These are phyloP conservation scores for Multifurca ochricompacta DNA, from an alignment of 768 basidiomycete species.

Conservation along the genomic window DNA sequence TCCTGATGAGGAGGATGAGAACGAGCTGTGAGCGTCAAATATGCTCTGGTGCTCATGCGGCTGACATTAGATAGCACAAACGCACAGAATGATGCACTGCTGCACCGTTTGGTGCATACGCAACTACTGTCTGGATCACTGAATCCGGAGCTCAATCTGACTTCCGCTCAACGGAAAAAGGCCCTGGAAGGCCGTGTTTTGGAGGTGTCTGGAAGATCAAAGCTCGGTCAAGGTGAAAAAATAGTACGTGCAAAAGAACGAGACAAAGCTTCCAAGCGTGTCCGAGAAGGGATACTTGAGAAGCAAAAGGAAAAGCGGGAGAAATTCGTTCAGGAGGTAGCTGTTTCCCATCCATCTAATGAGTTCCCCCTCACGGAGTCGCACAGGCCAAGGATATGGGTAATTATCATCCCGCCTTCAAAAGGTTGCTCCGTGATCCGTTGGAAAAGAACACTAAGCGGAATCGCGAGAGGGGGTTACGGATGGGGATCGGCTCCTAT, in stretches of 20 bases:
- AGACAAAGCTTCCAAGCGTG: conserved; percentile 61
- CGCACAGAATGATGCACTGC: conserved; percentile 65
- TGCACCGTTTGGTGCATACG: conserved; percentile 77
- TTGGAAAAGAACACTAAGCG: conserved; percentile 25
- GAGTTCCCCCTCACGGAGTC: neutral
- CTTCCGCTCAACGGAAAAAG: conserved; percentile 61
- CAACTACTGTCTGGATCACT: conserved; percentile 69
- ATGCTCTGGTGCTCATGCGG: neutral
- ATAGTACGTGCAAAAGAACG: conserved; percentile 52
- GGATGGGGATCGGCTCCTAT: conserved; percentile 74
- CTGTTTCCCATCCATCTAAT: conserved; percentile 8
- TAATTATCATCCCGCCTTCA: conserved; percentile 76
- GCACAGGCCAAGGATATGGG: conserved; percentile 73
- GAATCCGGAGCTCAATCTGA: conserved; percentile 50
- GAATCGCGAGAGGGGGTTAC: conserved; percentile 57
- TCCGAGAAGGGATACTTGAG: conserved; percentile 58
- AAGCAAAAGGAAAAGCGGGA: conserved; percentile 53
- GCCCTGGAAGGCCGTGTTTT: conserved; percentile 74
- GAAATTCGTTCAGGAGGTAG: conserved; percentile 62
- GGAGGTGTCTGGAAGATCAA: conserved; percentile 60
- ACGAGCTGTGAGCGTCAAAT: conserved; percentile 41
- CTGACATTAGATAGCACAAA: conserved; percentile 47
- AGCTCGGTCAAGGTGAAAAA: conserved; percentile 69
- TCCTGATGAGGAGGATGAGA: conserved; percentile 39
- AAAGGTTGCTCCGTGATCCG: conserved; percentile 52